Evolutionary conservation across 805 yeast genomes (phyloP).

Genomic region (Lachancea sp.): DNA sequence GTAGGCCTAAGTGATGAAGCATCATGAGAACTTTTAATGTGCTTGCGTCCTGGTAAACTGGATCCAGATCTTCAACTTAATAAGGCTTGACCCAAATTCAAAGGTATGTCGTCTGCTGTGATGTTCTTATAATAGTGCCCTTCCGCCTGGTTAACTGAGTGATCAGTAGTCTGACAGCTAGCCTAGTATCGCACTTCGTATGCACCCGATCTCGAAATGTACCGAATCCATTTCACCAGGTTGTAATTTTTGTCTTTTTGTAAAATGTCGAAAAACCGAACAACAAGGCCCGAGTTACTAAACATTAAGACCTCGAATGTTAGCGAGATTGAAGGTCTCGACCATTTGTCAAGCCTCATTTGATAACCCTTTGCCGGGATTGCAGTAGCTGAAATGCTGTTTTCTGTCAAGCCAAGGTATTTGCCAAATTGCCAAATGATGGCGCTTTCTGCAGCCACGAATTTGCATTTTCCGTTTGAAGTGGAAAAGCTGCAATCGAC

Average conservation of each 20-base stretch:
- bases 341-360: constrained; percentile 41
- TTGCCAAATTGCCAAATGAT: constrained; percentile 68
- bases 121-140: too few relatives aligned
- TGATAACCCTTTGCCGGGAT: constrained; percentile 30
- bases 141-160: too few relatives aligned
- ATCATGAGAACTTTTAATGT: too few relatives aligned
- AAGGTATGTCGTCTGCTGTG: too few relatives aligned
- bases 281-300: constrained; percentile 69
- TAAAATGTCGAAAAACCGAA: constrained; percentile 60
- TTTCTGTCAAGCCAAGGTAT: constrained; percentile 60
- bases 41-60: too few relatives aligned
- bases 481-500: constrained; percentile 41
- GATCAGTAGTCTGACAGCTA: neutral
- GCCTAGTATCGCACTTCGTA: constrained; percentile 67
- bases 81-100: too few relatives aligned
- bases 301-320: constrained; percentile 67
- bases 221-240: constrained; percentile 85
- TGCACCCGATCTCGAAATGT: constrained; percentile 66
- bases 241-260: constrained; percentile 51
- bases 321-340: constrained; percentile 69
- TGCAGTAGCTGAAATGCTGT: constrained; percentile 51
- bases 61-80: too few relatives aligned
- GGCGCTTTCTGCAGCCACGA: constrained; percentile 55
- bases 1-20: too few relatives aligned
- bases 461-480: constrained; percentile 63